Evolutionary conservation across 1,284 basidiomycete genomes (phyloP), one percentile per base, ranked within the genome.

Genomic region (Heliocybe sulcata): DNA sequence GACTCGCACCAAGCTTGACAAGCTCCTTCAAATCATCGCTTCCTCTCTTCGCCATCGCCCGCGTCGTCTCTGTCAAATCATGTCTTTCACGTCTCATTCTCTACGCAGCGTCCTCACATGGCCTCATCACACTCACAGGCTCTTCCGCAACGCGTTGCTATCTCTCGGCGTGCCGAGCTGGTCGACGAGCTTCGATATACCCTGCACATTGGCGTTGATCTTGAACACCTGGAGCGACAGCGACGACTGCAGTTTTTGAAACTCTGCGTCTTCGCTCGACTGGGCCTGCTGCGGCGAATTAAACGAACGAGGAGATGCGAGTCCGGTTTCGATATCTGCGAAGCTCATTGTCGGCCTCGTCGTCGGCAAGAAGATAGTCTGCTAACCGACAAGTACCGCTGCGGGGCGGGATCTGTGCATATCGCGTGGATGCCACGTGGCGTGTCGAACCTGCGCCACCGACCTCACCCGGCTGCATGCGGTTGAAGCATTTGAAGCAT

Each of bases 201-300:
- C 95, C 64, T 95, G 90, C 4, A 98, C 94, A 71, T 99, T 99
- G 58, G 91, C 84, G 66, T 97, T 96, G 76, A 99, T 94, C 81
- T 98, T 98, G 86, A 99, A 98, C 58, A 98, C 90, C 69, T 98
- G 96, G 16, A 98, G 80, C 1, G 93, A 92, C 52, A 99, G 78
- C 19, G 90, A 89, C 25, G 87, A 87, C 65, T 97, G 92, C 19
- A 98, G 75, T 45, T 76, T 77, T 20, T 81, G 75, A 70, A 98
- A 99, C 2, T 82, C 75, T 3, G 80, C 77, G 66, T 91, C 88
- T 66, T 89, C 83, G 38, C 71, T 77, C 9, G 84, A 81, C 20
- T 61, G 80, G 60, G 33, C 61, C 14, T 25, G 27, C 12, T 16
- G 16, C 10, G 47, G 47, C 4, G 47, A 4, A n/a, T 20, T 23